phyloP scores from a whole-genome alignment of 1,284 basidiomycete genomes.

The Cutaneotrichosporon sp. region DNA sequence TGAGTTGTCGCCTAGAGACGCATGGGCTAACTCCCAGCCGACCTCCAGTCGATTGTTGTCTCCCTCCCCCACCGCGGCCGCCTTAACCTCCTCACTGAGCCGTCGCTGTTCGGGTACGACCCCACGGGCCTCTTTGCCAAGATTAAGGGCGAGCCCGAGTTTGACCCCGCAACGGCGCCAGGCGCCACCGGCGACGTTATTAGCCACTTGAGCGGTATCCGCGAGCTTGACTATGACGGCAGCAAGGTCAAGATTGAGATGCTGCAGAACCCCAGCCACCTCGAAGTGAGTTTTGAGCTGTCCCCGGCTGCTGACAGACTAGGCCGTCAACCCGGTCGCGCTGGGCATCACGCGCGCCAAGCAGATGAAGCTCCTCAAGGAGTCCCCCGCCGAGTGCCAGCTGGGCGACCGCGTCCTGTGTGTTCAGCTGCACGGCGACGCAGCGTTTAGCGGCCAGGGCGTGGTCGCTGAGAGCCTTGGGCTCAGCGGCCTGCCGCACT shows the following conservation, averaged over 20 bases:
- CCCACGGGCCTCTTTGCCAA: constrained; percentile 72
- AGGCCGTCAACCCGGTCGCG: constrained; percentile 75
- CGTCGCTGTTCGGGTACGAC: constrained; percentile 63
- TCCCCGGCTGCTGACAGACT: neutral
- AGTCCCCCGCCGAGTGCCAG: constrained; percentile 59
- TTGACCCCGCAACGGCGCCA: constrained; percentile 57
- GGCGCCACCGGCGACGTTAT: constrained; percentile 76
- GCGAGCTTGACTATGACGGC: constrained; percentile 41
- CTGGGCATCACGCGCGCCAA: constrained; percentile 86
- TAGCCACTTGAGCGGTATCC: constrained; percentile 63
- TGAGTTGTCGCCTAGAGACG: constrained; percentile 34
- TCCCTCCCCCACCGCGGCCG: constrained; percentile 66
- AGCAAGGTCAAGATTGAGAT: constrained; percentile 64
- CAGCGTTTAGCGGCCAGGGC: constrained; percentile 82
- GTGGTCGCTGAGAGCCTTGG: constrained; percentile 82
- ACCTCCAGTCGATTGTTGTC: constrained; percentile 65
- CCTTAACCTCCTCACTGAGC: constrained; percentile 66
- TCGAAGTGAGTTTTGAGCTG: constrained; percentile 53
- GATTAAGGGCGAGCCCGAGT: constrained; percentile 70
- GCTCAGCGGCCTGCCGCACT: constrained; percentile 78
- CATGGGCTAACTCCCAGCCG: constrained; percentile 50
- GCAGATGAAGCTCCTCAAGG: constrained; percentile 74
- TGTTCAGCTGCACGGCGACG: constrained; percentile 83
- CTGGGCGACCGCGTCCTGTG: constrained; percentile 80
- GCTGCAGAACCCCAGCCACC: constrained; percentile 80